These are phyloP conservation scores for Limonium bicolor DNA, from an alignment of 148 eudicot genomes.

Conservation along the genomic window DNA sequence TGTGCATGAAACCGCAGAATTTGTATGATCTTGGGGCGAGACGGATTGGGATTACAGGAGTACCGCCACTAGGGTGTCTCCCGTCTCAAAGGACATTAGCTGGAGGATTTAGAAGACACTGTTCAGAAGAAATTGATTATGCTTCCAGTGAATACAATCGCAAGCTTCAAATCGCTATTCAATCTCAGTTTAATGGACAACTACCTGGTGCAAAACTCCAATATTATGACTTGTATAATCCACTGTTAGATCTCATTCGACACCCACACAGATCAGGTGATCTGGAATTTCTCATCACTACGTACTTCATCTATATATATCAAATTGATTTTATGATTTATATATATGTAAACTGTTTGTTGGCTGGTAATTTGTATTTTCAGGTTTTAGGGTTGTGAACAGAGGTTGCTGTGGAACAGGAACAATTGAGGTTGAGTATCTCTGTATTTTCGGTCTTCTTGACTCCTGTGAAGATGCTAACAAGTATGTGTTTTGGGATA, in stretches of 20 bases:
- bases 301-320: background rate
- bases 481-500: constrained; percentile 33
- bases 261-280: constrained; percentile 25
- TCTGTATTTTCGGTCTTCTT: constrained; percentile 14
- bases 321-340: background rate
- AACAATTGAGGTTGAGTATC: constrained; percentile 20
- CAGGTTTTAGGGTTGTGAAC: constrained; percentile 34
- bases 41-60: constrained; percentile 28
- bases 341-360: background rate
- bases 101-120: constrained; percentile 30
- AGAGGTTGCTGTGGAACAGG: constrained; percentile 61
- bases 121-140: constrained; percentile 28
- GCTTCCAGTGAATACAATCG: constrained; percentile 29
- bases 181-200: constrained; percentile 16
- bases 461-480: constrained; percentile 27
- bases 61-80: constrained; percentile 60
- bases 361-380: no score
- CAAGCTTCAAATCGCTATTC: constrained; percentile 18
- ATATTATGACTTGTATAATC: constrained; percentile 31
- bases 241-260: constrained; percentile 27
- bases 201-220: constrained; percentile 20
- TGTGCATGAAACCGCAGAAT: constrained; percentile 15
- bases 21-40: constrained; percentile 45
- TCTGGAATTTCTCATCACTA: background rate
- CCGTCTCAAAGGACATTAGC: constrained; percentile 51